Conservation (phyloP, 257 asterid genomes). For the Petunia axillaris region DNA sequence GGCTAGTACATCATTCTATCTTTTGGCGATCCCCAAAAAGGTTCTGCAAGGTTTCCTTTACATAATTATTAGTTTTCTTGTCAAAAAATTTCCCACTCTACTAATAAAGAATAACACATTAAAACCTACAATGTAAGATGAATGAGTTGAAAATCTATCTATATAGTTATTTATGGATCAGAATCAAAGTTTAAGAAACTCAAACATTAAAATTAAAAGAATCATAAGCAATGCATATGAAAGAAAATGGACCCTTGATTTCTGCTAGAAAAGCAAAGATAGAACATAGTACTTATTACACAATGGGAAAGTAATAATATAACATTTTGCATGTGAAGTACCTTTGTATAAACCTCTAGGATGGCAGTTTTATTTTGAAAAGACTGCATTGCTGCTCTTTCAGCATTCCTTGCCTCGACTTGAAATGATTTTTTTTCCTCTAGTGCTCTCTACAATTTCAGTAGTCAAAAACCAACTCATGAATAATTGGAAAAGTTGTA, state of each 20-base stretch:
- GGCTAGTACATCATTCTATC: not conserved
- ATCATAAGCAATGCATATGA: not conserved
- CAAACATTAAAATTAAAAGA: not conserved
- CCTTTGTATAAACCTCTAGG: constrained; percentile 79
- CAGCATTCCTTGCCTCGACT: constrained; percentile 69
- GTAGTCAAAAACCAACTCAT: constrained; percentile 18
- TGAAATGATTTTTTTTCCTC: constrained; percentile 69
- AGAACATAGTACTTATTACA: not conserved
- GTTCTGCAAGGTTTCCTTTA: constrained; percentile 7
- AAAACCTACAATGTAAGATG: not conserved
- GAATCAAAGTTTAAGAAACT: not conserved
- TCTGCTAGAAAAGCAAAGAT: not conserved
- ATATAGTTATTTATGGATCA: not conserved
- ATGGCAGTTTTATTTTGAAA: constrained; percentile 69
- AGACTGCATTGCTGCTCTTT: constrained; percentile 67
- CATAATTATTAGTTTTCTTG: not conserved
- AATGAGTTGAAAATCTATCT: not conserved
- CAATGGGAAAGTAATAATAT: not conserved
- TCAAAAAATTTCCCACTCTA: not conserved
- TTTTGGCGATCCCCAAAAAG: not conserved
- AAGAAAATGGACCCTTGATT: not conserved
- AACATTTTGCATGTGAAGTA: constrained; percentile 23
- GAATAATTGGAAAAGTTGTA: constrained; percentile 5
- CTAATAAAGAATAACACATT: not conserved
- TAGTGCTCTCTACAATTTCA: constrained; percentile 55